Evolutionary conservation across 805 yeast species (phyloP).

Genomic region (Scheffersomyces ergatensis): DNA sequence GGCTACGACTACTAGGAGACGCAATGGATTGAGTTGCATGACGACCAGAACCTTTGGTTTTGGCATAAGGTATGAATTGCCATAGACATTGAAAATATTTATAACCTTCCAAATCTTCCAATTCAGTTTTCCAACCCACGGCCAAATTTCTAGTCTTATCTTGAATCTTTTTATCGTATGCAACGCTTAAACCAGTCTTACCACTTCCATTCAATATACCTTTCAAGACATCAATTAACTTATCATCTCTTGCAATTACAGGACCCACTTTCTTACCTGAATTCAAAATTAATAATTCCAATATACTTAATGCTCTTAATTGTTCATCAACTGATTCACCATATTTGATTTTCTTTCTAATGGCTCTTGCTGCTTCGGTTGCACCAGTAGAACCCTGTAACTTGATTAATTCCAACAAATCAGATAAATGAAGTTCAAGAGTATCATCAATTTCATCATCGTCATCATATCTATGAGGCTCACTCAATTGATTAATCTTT

Average conservation of each 20-base stretch:
- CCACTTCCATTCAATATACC: slow-evolving; percentile 42
- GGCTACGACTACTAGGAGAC: background rate
- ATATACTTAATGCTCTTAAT: slow-evolving; percentile 52
- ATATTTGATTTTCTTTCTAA: slow-evolving; percentile 84
- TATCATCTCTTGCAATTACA: slow-evolving; percentile 62
- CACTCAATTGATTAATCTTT: slow-evolving; percentile 51
- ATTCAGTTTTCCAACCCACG: slow-evolving; percentile 64
- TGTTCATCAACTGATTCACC: slow-evolving; percentile 65
- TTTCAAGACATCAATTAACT: slow-evolving; percentile 61
- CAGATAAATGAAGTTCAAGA: slow-evolving; percentile 49
- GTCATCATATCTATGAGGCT: slow-evolving; percentile 41
- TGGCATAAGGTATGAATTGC: slow-evolving; percentile 37
- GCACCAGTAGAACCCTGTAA: slow-evolving; percentile 36
- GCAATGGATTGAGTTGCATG: background rate
- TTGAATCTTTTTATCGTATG: slow-evolving; percentile 41
- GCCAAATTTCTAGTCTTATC: slow-evolving; percentile 51
- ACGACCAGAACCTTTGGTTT: slow-evolving; percentile 6
- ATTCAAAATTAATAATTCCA: slow-evolving; percentile 39
- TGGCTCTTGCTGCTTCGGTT: slow-evolving; percentile 84
- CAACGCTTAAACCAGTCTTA: slow-evolving; percentile 31
- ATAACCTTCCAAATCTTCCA: slow-evolving; percentile 48
- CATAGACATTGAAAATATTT: slow-evolving; percentile 47
- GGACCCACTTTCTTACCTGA: slow-evolving; percentile 42
- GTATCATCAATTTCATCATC: slow-evolving; percentile 34
- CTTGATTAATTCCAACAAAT: slow-evolving; percentile 52